Conservation (phyloP, 441 rosid species). For the Corymbia citriodora region DNA sequence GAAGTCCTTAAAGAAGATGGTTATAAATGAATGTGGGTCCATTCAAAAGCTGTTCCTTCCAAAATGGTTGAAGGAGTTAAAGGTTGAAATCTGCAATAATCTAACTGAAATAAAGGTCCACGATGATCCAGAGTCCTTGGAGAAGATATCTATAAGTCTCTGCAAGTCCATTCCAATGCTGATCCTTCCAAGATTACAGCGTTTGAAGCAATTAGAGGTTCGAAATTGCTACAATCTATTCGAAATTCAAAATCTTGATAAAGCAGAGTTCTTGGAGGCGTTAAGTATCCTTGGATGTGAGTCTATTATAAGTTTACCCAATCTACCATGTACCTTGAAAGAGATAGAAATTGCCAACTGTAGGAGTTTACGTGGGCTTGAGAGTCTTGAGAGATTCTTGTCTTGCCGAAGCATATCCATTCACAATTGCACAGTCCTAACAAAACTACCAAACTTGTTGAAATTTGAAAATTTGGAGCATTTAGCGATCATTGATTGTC, state of each 20-base stretch:
- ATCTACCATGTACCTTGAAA: background rate
- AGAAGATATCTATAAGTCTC: rapidly evolving
- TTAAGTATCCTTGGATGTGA: rapidly evolving
- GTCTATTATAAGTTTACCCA: background rate
- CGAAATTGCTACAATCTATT: rapidly evolving
- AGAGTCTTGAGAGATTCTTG: background rate
- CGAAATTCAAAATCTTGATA: background rate
- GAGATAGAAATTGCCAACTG: rapidly evolving
- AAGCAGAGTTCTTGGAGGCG: rapidly evolving
- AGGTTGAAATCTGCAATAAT: rapidly evolving
- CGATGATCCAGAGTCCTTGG: rapidly evolving
- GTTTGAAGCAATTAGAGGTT: background rate
- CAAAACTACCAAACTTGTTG: background rate
- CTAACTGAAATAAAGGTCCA: too few species aligned
- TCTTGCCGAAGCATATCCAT: background rate
- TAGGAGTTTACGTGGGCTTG: rapidly evolving
- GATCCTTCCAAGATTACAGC: background rate
- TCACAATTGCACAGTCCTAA: rapidly evolving
- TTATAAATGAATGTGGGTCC: too few species aligned
- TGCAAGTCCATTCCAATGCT: rapidly evolving
- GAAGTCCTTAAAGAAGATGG: too few species aligned
- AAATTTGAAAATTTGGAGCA: background rate
- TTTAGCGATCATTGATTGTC: rapidly evolving
- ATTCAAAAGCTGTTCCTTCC: too few species aligned
- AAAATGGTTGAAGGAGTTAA: too few species aligned